Conservation (phyloP, 345 rosid genomes). For the Brassica nigra region DNA sequence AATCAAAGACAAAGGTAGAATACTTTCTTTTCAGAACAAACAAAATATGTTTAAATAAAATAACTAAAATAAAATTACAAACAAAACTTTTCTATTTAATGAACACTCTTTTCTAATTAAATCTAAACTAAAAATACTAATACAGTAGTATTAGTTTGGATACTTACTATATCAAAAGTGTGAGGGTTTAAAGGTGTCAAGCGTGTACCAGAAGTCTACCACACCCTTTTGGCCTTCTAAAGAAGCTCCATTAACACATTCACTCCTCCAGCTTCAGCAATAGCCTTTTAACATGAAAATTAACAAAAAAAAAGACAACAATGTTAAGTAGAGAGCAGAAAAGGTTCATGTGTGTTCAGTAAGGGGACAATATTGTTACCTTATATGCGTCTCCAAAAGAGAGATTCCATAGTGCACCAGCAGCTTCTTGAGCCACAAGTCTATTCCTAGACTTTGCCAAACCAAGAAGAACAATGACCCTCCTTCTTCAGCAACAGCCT, state of each 20-base stretch:
- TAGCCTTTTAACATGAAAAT: constrained; percentile 47
- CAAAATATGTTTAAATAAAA: not conserved
- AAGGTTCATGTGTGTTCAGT: not conserved
- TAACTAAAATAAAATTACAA: not conserved
- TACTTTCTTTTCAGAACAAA: constrained; percentile 4
- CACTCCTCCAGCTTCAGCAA: constrained; percentile 79
- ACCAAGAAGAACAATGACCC: constrained; percentile 60
- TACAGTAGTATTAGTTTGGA: too few species aligned
- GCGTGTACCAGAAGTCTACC: constrained; percentile 66
- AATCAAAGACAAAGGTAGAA: constrained; percentile 19
- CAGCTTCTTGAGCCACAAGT: constrained; percentile 84
- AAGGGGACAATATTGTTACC: constrained; percentile 42
- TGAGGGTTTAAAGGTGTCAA: constrained; percentile 19
- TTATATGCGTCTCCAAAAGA: constrained; percentile 82
- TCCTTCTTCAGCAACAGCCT: constrained; percentile 80
- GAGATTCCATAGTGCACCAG: constrained; percentile 84
- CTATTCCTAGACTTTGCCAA: constrained; percentile 77
- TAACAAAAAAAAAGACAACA: not conserved
- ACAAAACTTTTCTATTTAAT: constrained; percentile 4
- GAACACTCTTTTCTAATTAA: not conserved
- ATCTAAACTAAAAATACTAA: not conserved
- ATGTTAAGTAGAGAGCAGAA: constrained; percentile 1
- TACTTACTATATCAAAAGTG: not conserved
- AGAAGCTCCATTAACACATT: constrained; percentile 72
- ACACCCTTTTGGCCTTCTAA: constrained; percentile 68